A percentile compares a stretch with the other conserved stretches of the same genome.
Evolutionary conservation across 202 grass and related monocot genomes (phyloP).

Genomic region (Zizania palustris): DNA sequence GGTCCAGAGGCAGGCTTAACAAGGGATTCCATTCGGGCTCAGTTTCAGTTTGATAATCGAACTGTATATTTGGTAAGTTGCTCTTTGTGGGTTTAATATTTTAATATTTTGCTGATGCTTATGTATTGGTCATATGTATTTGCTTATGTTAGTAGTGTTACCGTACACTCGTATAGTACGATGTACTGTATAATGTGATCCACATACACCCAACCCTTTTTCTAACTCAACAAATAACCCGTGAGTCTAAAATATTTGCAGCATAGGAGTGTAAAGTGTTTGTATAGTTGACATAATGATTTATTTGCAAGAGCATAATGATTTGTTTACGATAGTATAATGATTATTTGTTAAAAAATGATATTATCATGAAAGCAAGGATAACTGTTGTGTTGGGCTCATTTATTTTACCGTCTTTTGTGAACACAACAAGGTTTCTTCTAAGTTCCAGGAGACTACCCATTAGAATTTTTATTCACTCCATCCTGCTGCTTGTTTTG

Average conservation of each 20-base stretch:
- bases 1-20: conserved; percentile 94
- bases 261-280: background rate
- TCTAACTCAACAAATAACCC: background rate
- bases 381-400: background rate
- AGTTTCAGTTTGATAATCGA: conserved; percentile 85
- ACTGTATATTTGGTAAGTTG: conserved; percentile 85
- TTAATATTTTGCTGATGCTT: background rate
- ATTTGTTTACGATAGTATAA: background rate
- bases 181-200: background rate
- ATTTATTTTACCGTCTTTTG: background rate
- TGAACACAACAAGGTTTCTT: background rate
- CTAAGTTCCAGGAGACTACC: background rate
- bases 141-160: conserved; percentile 10
- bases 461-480: background rate
- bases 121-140: conserved; percentile 16
- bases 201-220: background rate
- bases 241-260: background rate
- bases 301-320: background rate
- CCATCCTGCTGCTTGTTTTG: background rate
- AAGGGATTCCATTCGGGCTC: conserved; percentile 88
- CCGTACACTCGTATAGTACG: too few species aligned
- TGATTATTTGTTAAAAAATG: conserved; percentile 1
- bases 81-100: conserved; percentile 29
- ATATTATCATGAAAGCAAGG: background rate
- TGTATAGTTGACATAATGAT: background rate